A percentile compares a stretch with the other conserved stretches of the same genome.
Conservation (phyloP, 495 filamentous ascomycete genomes). For the Tricharina praecox region DNA sequence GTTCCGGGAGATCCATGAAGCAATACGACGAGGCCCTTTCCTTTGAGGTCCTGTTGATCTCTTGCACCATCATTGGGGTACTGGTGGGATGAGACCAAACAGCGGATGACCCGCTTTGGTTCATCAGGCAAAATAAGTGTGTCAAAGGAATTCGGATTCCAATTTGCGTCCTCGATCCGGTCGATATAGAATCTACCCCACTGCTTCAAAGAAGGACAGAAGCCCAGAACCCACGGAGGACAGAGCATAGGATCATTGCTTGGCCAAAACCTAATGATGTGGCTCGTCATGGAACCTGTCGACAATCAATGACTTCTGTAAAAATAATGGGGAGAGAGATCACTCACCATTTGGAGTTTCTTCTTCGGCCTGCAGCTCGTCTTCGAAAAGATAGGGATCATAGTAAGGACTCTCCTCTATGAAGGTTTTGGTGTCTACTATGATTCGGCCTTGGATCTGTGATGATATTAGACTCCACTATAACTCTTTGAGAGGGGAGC, state of each 20-base stretch:
- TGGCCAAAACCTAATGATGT: no score
- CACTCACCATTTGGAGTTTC: no score
- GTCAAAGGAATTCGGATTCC: slow-evolving; percentile 31
- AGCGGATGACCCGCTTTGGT: slow-evolving; percentile 28
- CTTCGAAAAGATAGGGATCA: no score
- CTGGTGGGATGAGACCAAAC: background rate
- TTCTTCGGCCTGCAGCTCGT: no score
- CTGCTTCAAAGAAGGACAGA: slow-evolving; percentile 32
- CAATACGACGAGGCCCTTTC: slow-evolving; percentile 10
- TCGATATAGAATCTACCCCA: slow-evolving; percentile 33
- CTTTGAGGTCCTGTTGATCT: slow-evolving; percentile 6
- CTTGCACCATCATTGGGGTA: background rate
- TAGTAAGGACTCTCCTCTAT: no score
- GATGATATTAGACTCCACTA: no score
- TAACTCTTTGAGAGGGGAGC: no score
- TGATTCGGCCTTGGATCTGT: slow-evolving; percentile 18
- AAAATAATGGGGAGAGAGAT: no score
- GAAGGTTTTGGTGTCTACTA: slow-evolving; percentile 29
- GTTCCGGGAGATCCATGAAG: slow-evolving; percentile 9
- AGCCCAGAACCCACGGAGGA: slow-evolving; percentile 33
- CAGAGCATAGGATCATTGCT: slow-evolving; percentile 28
- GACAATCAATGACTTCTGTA: no score
- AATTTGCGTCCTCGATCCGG: slow-evolving; percentile 30
- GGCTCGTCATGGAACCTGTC: no score
- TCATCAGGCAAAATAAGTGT: slow-evolving; percentile 31